Conservation (phyloP, 192 early-diverging fungal species). For the Entomortierella lignicola region DNA sequence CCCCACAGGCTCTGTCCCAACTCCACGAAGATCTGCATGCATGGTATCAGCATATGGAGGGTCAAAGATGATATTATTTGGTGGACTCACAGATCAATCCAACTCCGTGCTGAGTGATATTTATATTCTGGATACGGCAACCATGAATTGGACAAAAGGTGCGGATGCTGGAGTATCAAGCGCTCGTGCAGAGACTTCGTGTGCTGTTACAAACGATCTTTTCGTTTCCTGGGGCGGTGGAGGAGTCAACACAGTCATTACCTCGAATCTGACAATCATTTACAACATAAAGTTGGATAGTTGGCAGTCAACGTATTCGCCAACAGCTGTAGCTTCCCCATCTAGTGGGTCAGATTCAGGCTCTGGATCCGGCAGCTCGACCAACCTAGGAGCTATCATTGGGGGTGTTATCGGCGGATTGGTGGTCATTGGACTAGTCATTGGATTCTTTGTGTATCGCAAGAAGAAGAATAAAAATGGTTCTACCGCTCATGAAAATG, state of each 20-base stretch:
- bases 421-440: neutral
- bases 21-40: neutral
- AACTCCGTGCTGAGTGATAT: neutral
- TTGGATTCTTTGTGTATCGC: conserved; percentile 14
- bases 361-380: neutral
- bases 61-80: conserved; percentile 20
- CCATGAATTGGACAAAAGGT: conserved; percentile 15
- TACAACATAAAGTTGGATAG: conserved; percentile 6
- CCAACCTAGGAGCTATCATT: conserved; percentile 18
- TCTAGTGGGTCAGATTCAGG: too few relatives aligned
- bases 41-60: conserved; percentile 22
- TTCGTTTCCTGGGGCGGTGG: conserved; percentile 27
- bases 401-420: conserved; percentile 12
- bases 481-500: neutral
- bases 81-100: neutral
- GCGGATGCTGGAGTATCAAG: neutral
- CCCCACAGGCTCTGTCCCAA: neutral
- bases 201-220: conserved; percentile 15
- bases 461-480: neutral
- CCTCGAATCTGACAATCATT: conserved; percentile 5
- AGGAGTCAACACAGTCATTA: neutral
- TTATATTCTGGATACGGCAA: conserved; percentile 11
- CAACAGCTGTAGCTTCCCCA: neutral
- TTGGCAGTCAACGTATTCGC: conserved; percentile 14
- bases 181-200: neutral